Conservation (phyloP, 2,329 filamentous ascomycete species). For the Trichoderma asperellum region DNA sequence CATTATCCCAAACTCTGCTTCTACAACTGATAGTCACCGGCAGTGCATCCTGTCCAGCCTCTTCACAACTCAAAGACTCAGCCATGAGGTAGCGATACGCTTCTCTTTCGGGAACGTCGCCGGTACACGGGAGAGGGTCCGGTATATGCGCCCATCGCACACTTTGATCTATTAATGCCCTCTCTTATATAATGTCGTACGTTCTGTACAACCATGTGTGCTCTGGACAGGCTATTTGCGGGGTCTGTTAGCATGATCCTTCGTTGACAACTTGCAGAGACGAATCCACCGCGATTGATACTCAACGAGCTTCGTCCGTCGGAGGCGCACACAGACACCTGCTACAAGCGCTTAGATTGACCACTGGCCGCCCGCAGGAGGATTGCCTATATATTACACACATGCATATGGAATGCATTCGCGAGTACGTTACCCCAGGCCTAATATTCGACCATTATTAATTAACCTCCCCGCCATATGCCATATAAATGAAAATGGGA, state of each 20-base stretch:
- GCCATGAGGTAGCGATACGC: not conserved
- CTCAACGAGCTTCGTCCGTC: not conserved
- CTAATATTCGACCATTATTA: not conserved
- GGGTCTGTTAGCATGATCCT: slow-evolving; percentile 9
- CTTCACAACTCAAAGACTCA: not conserved
- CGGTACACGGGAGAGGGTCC: not conserved
- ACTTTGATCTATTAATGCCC: not conserved
- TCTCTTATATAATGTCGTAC: slow-evolving; percentile 3
- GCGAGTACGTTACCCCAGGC: not conserved
- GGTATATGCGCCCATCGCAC: no score
- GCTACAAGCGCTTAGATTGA: not conserved
- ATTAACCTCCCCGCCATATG: slow-evolving; percentile 1
- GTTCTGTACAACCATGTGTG: not conserved
- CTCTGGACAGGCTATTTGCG: slow-evolving; percentile 4
- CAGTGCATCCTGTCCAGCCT: not conserved
- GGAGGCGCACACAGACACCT: not conserved
- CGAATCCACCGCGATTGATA: not conserved
- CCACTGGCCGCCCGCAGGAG: slow-evolving; percentile 13
- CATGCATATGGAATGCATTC: slow-evolving; percentile 16
- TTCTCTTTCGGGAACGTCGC: not conserved
- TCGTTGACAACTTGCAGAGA: slow-evolving; percentile 2
- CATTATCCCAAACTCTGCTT: not conserved
- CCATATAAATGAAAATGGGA: not conserved
- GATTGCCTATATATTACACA: slow-evolving; percentile 13
- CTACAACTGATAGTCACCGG: not conserved